These are phyloP conservation scores for Tulasnella sp. DNA, from an alignment of 768 basidiomycete species.

Conservation along the genomic window DNA sequence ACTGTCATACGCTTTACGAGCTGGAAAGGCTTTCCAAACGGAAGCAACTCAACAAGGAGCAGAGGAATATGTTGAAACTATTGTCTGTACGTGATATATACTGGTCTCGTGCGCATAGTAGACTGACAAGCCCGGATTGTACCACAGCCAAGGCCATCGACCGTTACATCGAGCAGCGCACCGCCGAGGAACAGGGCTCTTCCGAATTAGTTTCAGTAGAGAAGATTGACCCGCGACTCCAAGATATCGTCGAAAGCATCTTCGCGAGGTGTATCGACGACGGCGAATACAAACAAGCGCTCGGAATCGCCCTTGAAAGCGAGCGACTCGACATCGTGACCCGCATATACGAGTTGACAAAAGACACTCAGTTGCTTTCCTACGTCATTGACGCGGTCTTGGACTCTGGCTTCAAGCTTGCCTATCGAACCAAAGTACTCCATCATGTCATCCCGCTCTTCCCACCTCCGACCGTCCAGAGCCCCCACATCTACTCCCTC, in stretches of 20 bases:
- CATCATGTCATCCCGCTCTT: constrained; percentile 65
- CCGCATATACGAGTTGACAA: constrained; percentile 60
- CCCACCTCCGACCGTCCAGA: constrained; percentile 61
- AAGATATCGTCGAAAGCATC: constrained; percentile 81
- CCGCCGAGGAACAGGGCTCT: constrained; percentile 43
- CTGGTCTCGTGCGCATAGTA: background rate
- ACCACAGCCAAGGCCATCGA: constrained; percentile 87
- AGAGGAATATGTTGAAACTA: constrained; percentile 88
- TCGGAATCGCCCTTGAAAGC: constrained; percentile 92
- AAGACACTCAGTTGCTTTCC: constrained; percentile 70
- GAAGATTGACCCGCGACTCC: constrained; percentile 72
- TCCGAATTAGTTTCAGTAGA: constrained; percentile 33
- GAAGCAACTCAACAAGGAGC: constrained; percentile 56
- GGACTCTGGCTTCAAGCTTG: constrained; percentile 80
- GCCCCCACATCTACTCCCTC: constrained; percentile 67
- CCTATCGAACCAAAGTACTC: constrained; percentile 71
- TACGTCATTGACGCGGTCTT: constrained; percentile 91
- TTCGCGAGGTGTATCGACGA: constrained; percentile 79
- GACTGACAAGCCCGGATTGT: background rate
- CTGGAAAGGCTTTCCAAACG: constrained; percentile 75
- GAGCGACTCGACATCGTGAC: constrained; percentile 80
- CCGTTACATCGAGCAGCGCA: constrained; percentile 69
- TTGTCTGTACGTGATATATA: constrained; percentile 65
- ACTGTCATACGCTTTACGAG: constrained; percentile 87
- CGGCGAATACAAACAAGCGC: constrained; percentile 90